These are phyloP conservation scores for Stagonosporopsis chrysanthemi DNA, from an alignment of 2,329 filamentous ascomycete species.

Conservation along the genomic window DNA sequence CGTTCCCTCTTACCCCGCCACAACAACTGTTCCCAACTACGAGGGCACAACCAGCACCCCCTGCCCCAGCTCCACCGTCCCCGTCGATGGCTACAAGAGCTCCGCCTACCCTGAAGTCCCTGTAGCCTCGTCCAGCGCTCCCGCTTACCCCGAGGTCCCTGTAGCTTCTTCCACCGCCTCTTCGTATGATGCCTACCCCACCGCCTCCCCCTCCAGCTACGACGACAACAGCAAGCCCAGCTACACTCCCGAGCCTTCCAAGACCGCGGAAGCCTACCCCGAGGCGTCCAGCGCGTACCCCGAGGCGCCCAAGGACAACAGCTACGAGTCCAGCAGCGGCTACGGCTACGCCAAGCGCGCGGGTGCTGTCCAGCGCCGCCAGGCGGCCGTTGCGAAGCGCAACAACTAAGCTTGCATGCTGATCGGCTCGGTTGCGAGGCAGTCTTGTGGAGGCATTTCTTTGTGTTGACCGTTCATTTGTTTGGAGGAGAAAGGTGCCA, in stretches of 20 bases:
- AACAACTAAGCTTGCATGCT: not conserved
- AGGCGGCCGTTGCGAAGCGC: conserved; percentile 10
- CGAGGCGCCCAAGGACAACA: not conserved
- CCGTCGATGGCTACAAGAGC: conserved; percentile 2
- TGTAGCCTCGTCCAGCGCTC: not conserved
- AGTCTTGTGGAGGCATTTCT: not conserved
- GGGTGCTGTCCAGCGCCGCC: conserved; percentile 12
- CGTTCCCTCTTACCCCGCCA: conserved; percentile 3
- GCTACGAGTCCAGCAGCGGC: conserved; percentile 1
- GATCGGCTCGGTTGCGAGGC: not conserved
- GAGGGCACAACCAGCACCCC: not conserved
- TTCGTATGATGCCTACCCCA: not conserved
- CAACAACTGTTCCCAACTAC: conserved; percentile 1
- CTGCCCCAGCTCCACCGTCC: conserved; percentile 7
- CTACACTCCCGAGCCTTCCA: not conserved
- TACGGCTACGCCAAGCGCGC: conserved; percentile 15
- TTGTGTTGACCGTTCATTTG: conserved; percentile 14
- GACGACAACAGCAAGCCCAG: no score
- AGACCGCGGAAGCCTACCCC: not conserved
- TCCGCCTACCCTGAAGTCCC: conserved; percentile 2
- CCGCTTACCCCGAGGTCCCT: not conserved
- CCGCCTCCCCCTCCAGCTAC: not conserved
- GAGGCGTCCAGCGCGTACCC: not conserved
- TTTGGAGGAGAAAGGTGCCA: conserved; percentile 30
- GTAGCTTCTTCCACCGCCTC: not conserved